Percentiles rank a stretch among this genome's conserved stretches.
phyloP scores from a whole-genome alignment of 768 basidiomycete species.

The Termitomyces sp. region DNA sequence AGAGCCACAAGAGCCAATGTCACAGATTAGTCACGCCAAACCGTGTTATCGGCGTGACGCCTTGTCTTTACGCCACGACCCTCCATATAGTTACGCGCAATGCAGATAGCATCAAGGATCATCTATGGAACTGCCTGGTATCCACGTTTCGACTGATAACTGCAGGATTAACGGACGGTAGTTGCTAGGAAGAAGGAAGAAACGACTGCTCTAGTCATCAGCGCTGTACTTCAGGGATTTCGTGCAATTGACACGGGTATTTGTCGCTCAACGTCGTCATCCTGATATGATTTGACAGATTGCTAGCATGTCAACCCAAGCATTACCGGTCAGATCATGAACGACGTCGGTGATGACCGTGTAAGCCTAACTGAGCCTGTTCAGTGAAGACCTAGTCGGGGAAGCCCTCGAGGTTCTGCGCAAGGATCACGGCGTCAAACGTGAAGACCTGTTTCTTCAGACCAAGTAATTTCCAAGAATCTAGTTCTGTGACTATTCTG shows the following conservation, averaged over 20 bases:
- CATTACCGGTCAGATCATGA: conserved; percentile 55
- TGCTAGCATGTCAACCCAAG: conserved; percentile 65
- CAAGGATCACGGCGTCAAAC: conserved; percentile 56
- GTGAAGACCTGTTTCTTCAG: conserved; percentile 75
- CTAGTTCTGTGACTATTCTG: no score
- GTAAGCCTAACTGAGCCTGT: conserved; percentile 4
- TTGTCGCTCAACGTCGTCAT: conserved; percentile 13
- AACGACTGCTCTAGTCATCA: conserved; percentile 65
- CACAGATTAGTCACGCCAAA: background rate
- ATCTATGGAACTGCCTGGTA: conserved; percentile 68
- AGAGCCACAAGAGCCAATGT: background rate
- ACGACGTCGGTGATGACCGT: background rate
- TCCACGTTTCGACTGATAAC: conserved; percentile 7
- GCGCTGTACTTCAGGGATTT: conserved; percentile 75
- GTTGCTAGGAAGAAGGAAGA: conserved; percentile 69
- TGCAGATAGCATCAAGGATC: conserved; percentile 38
- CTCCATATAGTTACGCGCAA: conserved; percentile 1
- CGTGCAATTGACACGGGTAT: conserved; percentile 81
- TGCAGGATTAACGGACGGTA: conserved; percentile 2
- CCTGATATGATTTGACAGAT: background rate
- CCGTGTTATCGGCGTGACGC: background rate
- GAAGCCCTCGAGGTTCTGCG: conserved; percentile 60
- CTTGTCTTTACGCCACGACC: conserved; percentile 5
- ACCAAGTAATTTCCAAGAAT: conserved; percentile 56
- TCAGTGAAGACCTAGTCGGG: conserved; percentile 81